phyloP scores from a whole-genome alignment of 768 basidiomycete genomes.

The Psilocybe tampanensis region DNA sequence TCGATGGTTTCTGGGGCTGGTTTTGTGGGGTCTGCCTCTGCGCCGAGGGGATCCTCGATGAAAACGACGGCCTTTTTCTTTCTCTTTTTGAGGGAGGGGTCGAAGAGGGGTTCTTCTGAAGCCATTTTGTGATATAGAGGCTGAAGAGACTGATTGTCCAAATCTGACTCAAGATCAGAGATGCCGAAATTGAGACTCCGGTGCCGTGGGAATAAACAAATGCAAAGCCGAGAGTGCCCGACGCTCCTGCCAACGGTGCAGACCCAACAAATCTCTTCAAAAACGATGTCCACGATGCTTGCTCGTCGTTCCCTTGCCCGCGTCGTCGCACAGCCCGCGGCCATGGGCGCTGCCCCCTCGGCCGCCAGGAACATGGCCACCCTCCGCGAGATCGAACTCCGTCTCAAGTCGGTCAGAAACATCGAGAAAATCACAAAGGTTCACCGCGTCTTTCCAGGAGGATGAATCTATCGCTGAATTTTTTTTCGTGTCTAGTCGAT shows the following conservation, averaged over 20 bases:
- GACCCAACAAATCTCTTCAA: slow-evolving; percentile 25
- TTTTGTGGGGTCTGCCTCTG: slow-evolving; percentile 80
- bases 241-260: slow-evolving; percentile 27
- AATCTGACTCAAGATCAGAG: slow-evolving; percentile 13
- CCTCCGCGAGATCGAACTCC: slow-evolving; percentile 94
- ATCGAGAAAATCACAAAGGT: slow-evolving; percentile 99
- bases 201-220: slow-evolving; percentile 32
- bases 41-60: slow-evolving; percentile 80
- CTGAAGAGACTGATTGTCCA: slow-evolving; percentile 1
- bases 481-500: slow-evolving; percentile 63
- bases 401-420: slow-evolving; percentile 94
- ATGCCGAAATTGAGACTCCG: slow-evolving; percentile 24
- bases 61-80: slow-evolving; percentile 90
- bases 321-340: slow-evolving; percentile 34
- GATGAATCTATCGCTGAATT: slow-evolving; percentile 1
- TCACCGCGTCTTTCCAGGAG: slow-evolving; percentile 28
- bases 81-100: slow-evolving; percentile 82
- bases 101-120: slow-evolving; percentile 77
- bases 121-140: slow-evolving; percentile 40
- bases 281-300: slow-evolving; percentile 38
- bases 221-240: slow-evolving; percentile 46
- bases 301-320: slow-evolving; percentile 49
- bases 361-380: slow-evolving; percentile 92
- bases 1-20: slow-evolving; percentile 79
- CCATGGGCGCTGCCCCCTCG: slow-evolving; percentile 45